A percentile compares a stretch with the other conserved stretches of the same genome.
phyloP scores from a whole-genome alignment of 163 green algal species.

The Volvox carteri region DNA sequence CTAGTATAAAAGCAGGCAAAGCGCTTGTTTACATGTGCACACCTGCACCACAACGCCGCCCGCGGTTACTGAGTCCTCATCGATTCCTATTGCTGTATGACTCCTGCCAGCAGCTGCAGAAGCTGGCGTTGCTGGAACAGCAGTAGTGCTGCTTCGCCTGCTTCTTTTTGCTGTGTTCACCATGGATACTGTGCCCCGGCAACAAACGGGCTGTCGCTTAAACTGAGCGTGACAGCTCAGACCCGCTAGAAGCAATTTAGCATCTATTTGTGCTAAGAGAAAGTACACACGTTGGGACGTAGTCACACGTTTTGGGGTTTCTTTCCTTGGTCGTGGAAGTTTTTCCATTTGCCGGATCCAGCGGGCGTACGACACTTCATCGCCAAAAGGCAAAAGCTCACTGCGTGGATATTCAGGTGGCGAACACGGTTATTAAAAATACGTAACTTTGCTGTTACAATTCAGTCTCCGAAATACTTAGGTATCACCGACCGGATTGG shows the following conservation, averaged over 20 bases:
- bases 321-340: too few relatives aligned
- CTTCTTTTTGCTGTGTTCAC: background rate
- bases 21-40: background rate
- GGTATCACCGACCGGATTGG: too few relatives aligned
- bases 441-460: too few relatives aligned
- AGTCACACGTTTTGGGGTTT: too few relatives aligned
- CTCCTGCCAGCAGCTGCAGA: background rate
- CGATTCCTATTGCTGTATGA: background rate
- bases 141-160: conserved; percentile 25
- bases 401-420: too few relatives aligned
- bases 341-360: background rate
- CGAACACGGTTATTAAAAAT: too few relatives aligned
- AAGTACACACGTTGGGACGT: too few relatives aligned
- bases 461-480: too few relatives aligned
- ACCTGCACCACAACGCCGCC: background rate
- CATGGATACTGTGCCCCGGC: background rate
- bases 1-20: background rate
- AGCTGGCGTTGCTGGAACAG: conserved; percentile 24
- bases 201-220: background rate
- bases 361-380: background rate
- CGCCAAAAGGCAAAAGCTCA: too few relatives aligned
- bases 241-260: background rate
- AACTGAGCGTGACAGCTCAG: background rate
- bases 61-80: too few relatives aligned
- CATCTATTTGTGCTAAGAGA: background rate